Base-by-base conservation (phyloP, 2,329 filamentous ascomycete species). In the Talaromyces sp. region DNA sequence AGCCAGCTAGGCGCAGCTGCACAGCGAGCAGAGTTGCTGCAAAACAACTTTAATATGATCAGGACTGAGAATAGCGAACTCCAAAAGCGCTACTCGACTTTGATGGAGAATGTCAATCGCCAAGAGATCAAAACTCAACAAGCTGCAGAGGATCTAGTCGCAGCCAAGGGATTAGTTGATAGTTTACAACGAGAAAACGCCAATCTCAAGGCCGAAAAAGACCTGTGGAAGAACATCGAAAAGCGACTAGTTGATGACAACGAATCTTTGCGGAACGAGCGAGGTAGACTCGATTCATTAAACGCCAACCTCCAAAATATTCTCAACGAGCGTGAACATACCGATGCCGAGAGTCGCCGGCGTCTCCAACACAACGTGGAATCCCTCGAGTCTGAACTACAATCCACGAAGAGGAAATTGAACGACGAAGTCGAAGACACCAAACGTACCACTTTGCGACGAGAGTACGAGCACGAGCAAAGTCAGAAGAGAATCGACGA, bases 161-260 rank as follows among this genome's bases (percentile, higher is more conserved):
- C 97, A 73, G 88, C 90, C 5, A 89, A 88, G 72, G 89, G 89
- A 34, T 79, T 94, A 58, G 82, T 90, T 3, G 94, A 99, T 70
- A 93, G 92, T 70, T 85, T 97, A 75, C 89, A 92, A 58, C 92
- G 92, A 66, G 95, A 99, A 73, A 92, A 89, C 59, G 89, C 92
- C 16, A 97, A 98, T 70, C 84, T 97, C 36, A 96, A 96, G 75
- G 93, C 94, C 0, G 94, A 98, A 76, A 96, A 96, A 78, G 90
- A 92, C 42, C 82, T 99, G 9, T 96, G 91, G 90, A 96, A 95
- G 79, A 91, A 89, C 61, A 96, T 97, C 36, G 93, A 98, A 73
- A 89, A 90, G 65, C 88, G 96, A 58, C 82, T 98, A 51, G 89
- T 86, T 65, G 91, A 95, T 69, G 93, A 98, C 71, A 96, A 95